Evolutionary conservation across 345 rosid genomes (phyloP), one percentile per base, ranked within the genome.

Genomic region (Dimocarpus longan): DNA sequence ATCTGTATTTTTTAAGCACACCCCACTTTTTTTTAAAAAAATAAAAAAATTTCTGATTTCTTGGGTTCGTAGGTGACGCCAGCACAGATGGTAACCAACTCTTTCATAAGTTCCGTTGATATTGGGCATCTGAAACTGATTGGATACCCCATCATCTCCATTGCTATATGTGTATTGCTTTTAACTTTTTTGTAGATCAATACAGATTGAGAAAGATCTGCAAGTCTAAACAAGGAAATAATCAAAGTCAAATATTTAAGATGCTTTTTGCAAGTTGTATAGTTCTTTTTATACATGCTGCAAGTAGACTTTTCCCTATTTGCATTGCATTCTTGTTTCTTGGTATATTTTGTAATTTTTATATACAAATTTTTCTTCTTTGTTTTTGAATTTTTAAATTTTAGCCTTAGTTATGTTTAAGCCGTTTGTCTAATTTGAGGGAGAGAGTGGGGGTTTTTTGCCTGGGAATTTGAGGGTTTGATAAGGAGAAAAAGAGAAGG

Each of bases 71-170:
- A 89, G 28, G 88, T 85, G 73, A 89, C 76, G 39, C 90, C 89
- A 1, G 92, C 86, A 13, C 72, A 71, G 84, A 89, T 85, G 6
- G 88, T 89, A 16, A 89, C 92, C 0, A 90, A 90, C 7, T 89
- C 90, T 44, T 50, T 79, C 90, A 89, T 89, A n/a, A 79, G 42
- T 78, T 83, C 85, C 83, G 76, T 84, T 4, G 89, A 86, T 26
- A 86, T 83, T n/a, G 89, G 89, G 78, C 89, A 86, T 64, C 82
- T 67, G 84, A 86, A 86, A 82, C 80, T 85, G 8, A 56, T 50
- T 13, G 85, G 85, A 57, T n/a, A 80, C 32, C 2, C 32, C 21
- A 22, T 28, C 56, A 9, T 28, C 56, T 21, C 16, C 24, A 26
- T n/a, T 19, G 19, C 15, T 67, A 2, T 1, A 59, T 40, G 57